Base-by-base conservation (phyloP, 2,329 filamentous ascomycete genomes). In the Septoria linicola region DNA sequence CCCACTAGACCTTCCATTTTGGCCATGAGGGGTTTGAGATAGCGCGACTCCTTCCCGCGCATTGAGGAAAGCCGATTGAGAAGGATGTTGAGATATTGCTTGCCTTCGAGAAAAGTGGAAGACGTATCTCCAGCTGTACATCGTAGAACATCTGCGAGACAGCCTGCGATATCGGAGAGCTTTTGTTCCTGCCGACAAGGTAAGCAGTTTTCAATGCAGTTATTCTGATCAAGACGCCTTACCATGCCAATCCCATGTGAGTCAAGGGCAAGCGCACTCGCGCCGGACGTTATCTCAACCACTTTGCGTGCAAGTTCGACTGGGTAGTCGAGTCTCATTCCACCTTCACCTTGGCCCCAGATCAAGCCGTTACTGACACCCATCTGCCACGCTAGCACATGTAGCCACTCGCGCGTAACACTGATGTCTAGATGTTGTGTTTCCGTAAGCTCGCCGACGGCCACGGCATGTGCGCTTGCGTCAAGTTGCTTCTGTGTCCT, bases 351-450 rank as follows among this genome's bases (percentile, higher is more conserved):
- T 49, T 47, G 44, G n/a, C 63, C 60, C 66, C 66, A 68, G 5
- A 68, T 66, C 37, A 69, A 45, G 3, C 67, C 67, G 32, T 68
- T 68, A 35, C 61, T 66, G 14, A 69, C 67, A 8, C 67, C 67
- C 63, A 69, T 67, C 45, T 69, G 67, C 67, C 67, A 69, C 6
- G 66, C 65, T n/a, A 69, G 48, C 4, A 69, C 63, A 41, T 69
- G 67, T 7, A 69, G 45, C 67, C 67, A 69, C 41, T 68, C 66
- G 40, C 67, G 47, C 7, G 66, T 67, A 3, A 69, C 56, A 35
- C 55, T 55, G 16, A 69, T 68, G 46, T 69, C 67, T 14, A 69
- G 52, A 16, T 63, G 63, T 43, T 68, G 66, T n/a, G 66, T 68
- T 44, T 69, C 67, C 7, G 59, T 66, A 6, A 68, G 48, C 6